Percentiles rank a stretch among this genome's conserved stretches.
phyloP scores from a whole-genome alignment of 176 grass and related monocot genomes.

The Stipa capillata region DNA sequence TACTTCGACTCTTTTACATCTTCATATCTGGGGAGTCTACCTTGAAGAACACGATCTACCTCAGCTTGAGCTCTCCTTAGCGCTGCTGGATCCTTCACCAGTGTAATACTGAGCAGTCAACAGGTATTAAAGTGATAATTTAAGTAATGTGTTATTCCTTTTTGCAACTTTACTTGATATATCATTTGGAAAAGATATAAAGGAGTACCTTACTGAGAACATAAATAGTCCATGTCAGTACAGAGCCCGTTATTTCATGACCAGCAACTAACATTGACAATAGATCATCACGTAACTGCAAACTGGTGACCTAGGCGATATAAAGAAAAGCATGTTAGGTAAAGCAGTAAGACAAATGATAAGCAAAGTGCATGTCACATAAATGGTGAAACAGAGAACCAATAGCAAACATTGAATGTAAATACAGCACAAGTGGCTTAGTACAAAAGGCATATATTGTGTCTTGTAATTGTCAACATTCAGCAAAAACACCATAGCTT shows the following conservation, averaged over 20 bases:
- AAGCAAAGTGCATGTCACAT: not conserved
- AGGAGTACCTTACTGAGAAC: conserved; percentile 89
- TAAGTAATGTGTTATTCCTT: conserved; percentile 26
- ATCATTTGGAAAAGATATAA: not conserved
- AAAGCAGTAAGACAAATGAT: not conserved
- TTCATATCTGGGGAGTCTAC: conserved; percentile 96
- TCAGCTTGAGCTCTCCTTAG: conserved; percentile 77
- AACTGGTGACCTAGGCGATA: conserved; percentile 60
- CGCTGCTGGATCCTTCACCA: conserved; percentile 68
- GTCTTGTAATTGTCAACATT: not conserved
- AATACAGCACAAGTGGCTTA: not conserved
- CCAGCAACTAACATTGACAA: conserved; percentile 98
- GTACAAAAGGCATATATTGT: not conserved
- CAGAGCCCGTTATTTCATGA: conserved; percentile 97
- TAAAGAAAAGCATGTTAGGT: not conserved
- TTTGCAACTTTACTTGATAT: not conserved
- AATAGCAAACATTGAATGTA: not conserved
- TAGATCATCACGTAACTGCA: conserved; percentile 92
- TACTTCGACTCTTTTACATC: conserved; percentile 95
- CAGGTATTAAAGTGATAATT: conserved; percentile 45
- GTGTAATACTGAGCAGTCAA: conserved; percentile 55
- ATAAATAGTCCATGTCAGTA: conserved; percentile 95
- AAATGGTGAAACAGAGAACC: not conserved
- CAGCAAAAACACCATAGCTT: not conserved
- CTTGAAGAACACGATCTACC: conserved; percentile 82